phyloP scores from a whole-genome alignment of 2,329 filamentous ascomycete species.

The Raffaelea arxii region DNA sequence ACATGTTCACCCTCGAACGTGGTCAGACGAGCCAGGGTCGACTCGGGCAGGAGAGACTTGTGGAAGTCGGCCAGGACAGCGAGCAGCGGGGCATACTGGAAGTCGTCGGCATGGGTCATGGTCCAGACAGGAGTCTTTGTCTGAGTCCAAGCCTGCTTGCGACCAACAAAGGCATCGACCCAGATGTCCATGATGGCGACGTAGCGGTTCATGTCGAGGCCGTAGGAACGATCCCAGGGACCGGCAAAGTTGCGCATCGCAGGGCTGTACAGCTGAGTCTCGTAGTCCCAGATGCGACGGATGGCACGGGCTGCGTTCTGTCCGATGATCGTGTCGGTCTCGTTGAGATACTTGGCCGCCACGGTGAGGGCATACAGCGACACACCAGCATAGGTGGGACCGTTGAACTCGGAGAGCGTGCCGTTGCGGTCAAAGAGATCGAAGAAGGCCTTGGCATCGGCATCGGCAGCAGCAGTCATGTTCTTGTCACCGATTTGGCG shows the following conservation, averaged over 20 bases:
- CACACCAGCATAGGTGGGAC: slow-evolving; percentile 53
- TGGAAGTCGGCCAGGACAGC: slow-evolving; percentile 20
- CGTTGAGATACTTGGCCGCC: slow-evolving; percentile 44
- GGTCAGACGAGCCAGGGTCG: slow-evolving; percentile 28
- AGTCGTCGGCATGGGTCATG: slow-evolving; percentile 51
- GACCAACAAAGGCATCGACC: slow-evolving; percentile 48
- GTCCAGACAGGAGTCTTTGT: slow-evolving; percentile 5
- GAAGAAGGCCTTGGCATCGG: slow-evolving; percentile 44
- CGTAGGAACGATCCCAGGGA: slow-evolving; percentile 55
- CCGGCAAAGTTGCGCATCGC: slow-evolving; percentile 51
- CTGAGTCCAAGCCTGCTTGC: slow-evolving; percentile 22
- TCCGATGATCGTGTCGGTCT: slow-evolving; percentile 39
- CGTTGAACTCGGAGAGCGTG: slow-evolving; percentile 54
- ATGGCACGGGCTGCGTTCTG: slow-evolving; percentile 42
- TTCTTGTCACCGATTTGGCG: slow-evolving; percentile 42
- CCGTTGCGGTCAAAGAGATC: slow-evolving; percentile 44
- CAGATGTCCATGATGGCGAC: slow-evolving; percentile 47
- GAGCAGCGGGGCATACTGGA: slow-evolving; percentile 46
- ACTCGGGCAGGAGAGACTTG: slow-evolving; percentile 2
- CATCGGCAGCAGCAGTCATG: slow-evolving; percentile 48
- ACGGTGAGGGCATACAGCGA: slow-evolving; percentile 45
- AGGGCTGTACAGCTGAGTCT: slow-evolving; percentile 46
- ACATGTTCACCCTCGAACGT: slow-evolving; percentile 42
- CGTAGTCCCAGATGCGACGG: slow-evolving; percentile 35
- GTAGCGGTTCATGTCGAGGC: slow-evolving; percentile 55